Conservation (phyloP, 1,139 yeast species). For the Taphrina betulina region DNA sequence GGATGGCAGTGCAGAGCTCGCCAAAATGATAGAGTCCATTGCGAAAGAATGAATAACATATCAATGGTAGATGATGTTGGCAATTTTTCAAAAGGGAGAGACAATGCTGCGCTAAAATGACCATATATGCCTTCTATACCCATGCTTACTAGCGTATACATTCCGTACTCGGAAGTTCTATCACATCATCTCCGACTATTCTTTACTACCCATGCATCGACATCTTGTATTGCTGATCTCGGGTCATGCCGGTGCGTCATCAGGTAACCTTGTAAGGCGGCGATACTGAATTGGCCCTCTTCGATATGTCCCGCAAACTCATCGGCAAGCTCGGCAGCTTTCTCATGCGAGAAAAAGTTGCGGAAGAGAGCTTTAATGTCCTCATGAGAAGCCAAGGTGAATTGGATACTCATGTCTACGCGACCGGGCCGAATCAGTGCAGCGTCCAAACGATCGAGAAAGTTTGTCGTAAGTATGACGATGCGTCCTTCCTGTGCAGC, state of each 20-base stretch:
- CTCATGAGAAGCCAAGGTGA: slow-evolving; percentile 78
- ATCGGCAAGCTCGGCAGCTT: slow-evolving; percentile 53
- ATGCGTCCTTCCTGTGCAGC: slow-evolving; percentile 96
- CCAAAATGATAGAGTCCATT: not conserved
- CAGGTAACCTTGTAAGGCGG: slow-evolving; percentile 91
- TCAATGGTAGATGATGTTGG: not conserved
- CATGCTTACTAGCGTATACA: too few species aligned
- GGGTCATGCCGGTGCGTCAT: slow-evolving; percentile 90
- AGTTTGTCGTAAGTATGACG: slow-evolving; percentile 97
- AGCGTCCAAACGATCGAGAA: slow-evolving; percentile 84
- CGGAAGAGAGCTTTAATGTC: slow-evolving; percentile 82
- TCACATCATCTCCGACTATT: not conserved
- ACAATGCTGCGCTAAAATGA: too few species aligned
- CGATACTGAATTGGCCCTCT: slow-evolving; percentile 73
- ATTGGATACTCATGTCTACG: slow-evolving; percentile 62
- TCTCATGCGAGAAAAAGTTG: slow-evolving; percentile 70
- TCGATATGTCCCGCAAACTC: slow-evolving; percentile 48
- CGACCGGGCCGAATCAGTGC: slow-evolving; percentile 85
- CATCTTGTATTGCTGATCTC: slow-evolving; percentile 67
- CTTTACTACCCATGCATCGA: slow-evolving; percentile 8
- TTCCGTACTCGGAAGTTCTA: too few species aligned
- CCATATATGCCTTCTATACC: too few species aligned
- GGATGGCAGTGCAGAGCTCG: slow-evolving; percentile 9
- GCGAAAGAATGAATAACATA: too few species aligned
- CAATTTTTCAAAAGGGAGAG: too few species aligned